Base-by-base conservation (phyloP, 768 basidiomycete genomes). In the Candolleomyces aberdarensis region DNA sequence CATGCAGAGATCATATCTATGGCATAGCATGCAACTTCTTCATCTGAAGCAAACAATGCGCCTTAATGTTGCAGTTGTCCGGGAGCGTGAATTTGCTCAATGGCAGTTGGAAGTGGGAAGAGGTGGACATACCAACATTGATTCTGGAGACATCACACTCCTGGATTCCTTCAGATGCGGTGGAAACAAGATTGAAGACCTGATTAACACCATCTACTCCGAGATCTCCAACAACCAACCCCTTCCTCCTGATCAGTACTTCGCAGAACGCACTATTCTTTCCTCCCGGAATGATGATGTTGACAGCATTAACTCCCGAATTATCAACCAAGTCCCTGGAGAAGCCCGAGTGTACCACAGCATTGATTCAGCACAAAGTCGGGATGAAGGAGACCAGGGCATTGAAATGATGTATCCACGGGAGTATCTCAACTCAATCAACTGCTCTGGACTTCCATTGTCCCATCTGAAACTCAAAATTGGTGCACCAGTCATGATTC, bases 391-490 rank as follows among this genome's bases (percentile, higher is more conserved):
- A 9, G 63, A 58, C 10, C 68, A 70, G 3, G 61, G 62, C 22
- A 64, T 65, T 20, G 70, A 71, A 47, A 53, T 71, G 1, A 58
- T 69, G 32, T 65, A 70, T 40, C 72, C 76, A 14, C 60, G 70
- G 5, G 81, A 83, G 59, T 75, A 74, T 60, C 68, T 85, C 0
- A 70, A 74, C 19, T 66, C 72, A 0, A 56, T 84, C n/a, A 70
- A 72, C 32, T 62, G 70, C 3, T 68, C 74, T 47, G 74, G 76
- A 8, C 67, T 83, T 46, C 83, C 82, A 1, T 70, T 75, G 11
- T 68, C 71, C 0, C 61, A 75, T n/a, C 64, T 79, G 1, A 57
- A 62, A 4, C 60, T 79, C 31, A 72, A 78, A 60, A 17, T 65
- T 62, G 70, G 72, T 52, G 65, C 65, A n/a, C n/a, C n/a, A n/a